Percentiles rank a stretch among this genome's conserved stretches.
Conservation (phyloP, 352 stramenopile genomes). For the Pythium chondricola region DNA sequence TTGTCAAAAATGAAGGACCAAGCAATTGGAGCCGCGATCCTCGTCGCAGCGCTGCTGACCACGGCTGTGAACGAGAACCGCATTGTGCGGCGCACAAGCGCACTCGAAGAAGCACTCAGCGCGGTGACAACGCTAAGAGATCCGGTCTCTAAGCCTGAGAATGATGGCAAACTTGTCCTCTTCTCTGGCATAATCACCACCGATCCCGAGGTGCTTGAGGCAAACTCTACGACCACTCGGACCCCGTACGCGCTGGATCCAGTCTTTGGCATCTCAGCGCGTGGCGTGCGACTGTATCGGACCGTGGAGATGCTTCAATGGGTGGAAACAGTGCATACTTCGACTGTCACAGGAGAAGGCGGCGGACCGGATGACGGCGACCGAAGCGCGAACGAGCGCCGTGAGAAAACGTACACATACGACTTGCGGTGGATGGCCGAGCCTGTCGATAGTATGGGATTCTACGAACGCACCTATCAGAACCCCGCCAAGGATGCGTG, state of each 20-base stretch:
- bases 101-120: conserved; percentile 43
- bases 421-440: conserved; percentile 53
- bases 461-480: conserved; percentile 54
- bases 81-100: conserved; percentile 37
- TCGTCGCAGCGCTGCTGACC: conserved; percentile 42
- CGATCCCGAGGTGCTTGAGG: conserved; percentile 12
- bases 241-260: conserved; percentile 50
- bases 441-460: conserved; percentile 41
- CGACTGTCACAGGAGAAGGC: conserved; percentile 17
- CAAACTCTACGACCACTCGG: conserved; percentile 11
- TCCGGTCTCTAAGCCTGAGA: conserved; percentile 1
- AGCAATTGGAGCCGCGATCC: conserved; percentile 37
- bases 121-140: conserved; percentile 18
- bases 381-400: conserved; percentile 34
- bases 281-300: conserved; percentile 57
- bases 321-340: conserved; percentile 68
- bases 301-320: conserved; percentile 80
- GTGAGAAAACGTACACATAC: conserved; percentile 69
- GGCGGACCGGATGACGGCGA: conserved; percentile 37
- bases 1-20: conserved; percentile 27
- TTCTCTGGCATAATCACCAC: conserved; percentile 35
- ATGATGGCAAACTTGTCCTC: conserved; percentile 24
- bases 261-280: conserved; percentile 51
- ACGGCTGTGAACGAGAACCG: conserved; percentile 49
- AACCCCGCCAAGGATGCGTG: conserved; percentile 62